A percentile compares a stretch with the other conserved stretches of the same genome.
Conservation (phyloP, 1,139 yeast genomes). For the Geotrichum citri-aurantii region DNA sequence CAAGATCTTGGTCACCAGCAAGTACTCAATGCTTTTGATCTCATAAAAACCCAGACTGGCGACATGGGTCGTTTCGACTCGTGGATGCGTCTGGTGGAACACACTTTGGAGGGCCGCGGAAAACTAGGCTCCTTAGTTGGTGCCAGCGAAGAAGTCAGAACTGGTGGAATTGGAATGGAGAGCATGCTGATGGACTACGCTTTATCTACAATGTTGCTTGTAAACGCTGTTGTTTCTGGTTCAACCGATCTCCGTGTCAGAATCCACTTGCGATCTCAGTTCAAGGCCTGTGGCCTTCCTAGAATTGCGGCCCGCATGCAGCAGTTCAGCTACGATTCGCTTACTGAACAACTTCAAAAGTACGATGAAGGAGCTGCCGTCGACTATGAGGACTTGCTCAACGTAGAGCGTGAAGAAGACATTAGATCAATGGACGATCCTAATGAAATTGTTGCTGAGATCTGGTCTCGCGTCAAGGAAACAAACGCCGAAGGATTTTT, state of each 20-base stretch:
- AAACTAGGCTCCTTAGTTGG: slow-evolving; percentile 87
- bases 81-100: slow-evolving; percentile 74
- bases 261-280: slow-evolving; percentile 68
- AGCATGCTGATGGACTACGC: slow-evolving; percentile 75
- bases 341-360: slow-evolving; percentile 60
- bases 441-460: slow-evolving; percentile 55
- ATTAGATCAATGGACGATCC: slow-evolving; percentile 50
- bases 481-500: slow-evolving; percentile 66
- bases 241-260: slow-evolving; percentile 61
- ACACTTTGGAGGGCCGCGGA: slow-evolving; percentile 81
- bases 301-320: slow-evolving; percentile 57
- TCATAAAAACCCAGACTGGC: slow-evolving; percentile 54
- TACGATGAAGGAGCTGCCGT: slow-evolving; percentile 61
- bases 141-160: slow-evolving; percentile 79
- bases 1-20: slow-evolving; percentile 53
- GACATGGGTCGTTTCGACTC: slow-evolving; percentile 67
- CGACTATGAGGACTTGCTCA: slow-evolving; percentile 63
- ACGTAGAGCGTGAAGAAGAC: slow-evolving; percentile 54
- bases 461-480: slow-evolving; percentile 50
- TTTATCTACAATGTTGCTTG: slow-evolving; percentile 66
- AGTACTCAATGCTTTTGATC: slow-evolving; percentile 58
- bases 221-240: slow-evolving; percentile 64
- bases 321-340: slow-evolving; percentile 55
- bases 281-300: slow-evolving; percentile 69
- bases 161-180: slow-evolving; percentile 58